Percentiles rank a stretch among this genome's conserved stretches.
Evolutionary conservation across 1,284 basidiomycete species (phyloP).

Genomic region (Rhodofomes roseus): DNA sequence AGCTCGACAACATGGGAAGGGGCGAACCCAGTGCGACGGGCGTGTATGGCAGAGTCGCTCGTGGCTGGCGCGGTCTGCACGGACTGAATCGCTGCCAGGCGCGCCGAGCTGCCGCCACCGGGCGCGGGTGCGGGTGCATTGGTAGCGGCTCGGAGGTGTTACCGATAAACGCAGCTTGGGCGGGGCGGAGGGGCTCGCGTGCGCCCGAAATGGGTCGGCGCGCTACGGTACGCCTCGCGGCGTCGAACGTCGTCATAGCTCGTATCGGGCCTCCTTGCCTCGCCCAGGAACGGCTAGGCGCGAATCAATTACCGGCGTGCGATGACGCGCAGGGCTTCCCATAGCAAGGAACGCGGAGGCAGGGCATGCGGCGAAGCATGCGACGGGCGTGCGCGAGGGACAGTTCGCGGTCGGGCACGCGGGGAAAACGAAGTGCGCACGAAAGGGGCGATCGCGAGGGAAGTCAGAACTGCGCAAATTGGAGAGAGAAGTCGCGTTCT

Average conservation of each 20-base stretch:
- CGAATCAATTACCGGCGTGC: background rate
- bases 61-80: background rate
- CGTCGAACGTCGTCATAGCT: background rate
- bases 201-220: background rate
- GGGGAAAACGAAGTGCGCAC: background rate
- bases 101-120: no score
- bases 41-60: background rate
- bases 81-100: no score
- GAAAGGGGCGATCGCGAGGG: background rate
- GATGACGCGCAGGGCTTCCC: constrained; percentile 2
- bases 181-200: background rate
- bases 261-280: background rate
- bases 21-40: background rate
- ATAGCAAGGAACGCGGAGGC: background rate
- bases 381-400: background rate
- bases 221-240: background rate
- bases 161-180: background rate
- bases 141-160: background rate
- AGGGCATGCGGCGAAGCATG: constrained; percentile 1
- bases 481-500: constrained; percentile 5
- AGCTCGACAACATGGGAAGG: background rate
- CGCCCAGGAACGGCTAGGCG: background rate
- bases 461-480: constrained; percentile 6
- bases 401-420: background rate
- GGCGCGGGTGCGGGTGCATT: background rate